Evolutionary conservation across 83 land plant species (phyloP), one percentile per base, ranked within the genome.

Genomic region (Thuja plicata): DNA sequence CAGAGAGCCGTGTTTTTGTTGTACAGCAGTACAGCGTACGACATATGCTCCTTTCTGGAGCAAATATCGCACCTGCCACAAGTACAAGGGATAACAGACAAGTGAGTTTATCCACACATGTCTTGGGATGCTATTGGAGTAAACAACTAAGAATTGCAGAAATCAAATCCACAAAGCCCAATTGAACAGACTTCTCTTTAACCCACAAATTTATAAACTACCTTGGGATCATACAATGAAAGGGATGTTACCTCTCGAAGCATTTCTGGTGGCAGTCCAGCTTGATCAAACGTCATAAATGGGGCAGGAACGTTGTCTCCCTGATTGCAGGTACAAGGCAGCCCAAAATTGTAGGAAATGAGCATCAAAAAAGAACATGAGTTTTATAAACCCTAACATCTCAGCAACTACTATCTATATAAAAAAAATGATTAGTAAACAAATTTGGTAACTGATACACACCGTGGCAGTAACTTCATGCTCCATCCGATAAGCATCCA

Each of bases 1-100:
- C 90, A 92, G 90, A 89, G 89, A 90, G 94, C 91, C 91, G 95
- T 87, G 89, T 71, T 89, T 71, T 50, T 89, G 91, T 86, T 93
- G 93, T 84, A 89, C 90, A 92, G 93, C 94, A 93, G 91, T 88
- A 94, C 97, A 97, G 98, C 93, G 96, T 97, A 97, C 98, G 97
- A 97, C 98, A 97, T 95, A 94, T 91, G 98, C 98, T 95, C 98
- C 94, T 91, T 89, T 91, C 96, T 87, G 96, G 98, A 97, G 98
- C 98, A 97, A 92, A 97, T 97, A 97, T 97, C 98, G 98, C 98
- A 95, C 94, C 98, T 97, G 98, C 95, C 95, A 92, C 94, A 96
- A 93, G 92, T 95, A 92, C 94, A 96, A 93, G 92, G 84, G 92
- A 94, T 90, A 92, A 89, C 86, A 87, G 13, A 89, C 89, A 85